Base-by-base conservation (phyloP, 352 stramenopile genomes). In the Phytophthora nicotianae region DNA sequence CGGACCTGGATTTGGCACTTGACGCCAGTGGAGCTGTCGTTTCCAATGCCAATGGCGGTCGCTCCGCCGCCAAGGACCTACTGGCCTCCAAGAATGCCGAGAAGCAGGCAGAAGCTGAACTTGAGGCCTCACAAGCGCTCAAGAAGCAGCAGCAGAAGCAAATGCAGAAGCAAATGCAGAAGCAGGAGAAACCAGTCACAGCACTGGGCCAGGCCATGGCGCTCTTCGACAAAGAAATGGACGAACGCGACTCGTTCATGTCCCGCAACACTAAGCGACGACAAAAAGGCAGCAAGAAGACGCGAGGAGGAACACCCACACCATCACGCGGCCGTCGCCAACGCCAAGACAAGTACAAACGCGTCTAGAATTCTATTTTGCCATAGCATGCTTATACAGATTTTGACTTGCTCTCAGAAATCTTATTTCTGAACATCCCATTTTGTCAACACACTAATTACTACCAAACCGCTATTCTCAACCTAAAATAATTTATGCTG, bases 281-380 rank as follows among this genome's bases (percentile, higher is more conserved):
- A 49, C 83, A 86, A 61, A 79, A 86, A 29, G 64, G 78, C 50
- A 73, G 45, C 40, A 69, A 52, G 48, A 77, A 51, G 72, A 72
- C 42, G 29, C 70, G 41, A 68, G 74, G 50, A 70, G 60, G 19
- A 41, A 67, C 40, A 47, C 62, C 24, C 41, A 64, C 50, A 19
- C 47, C 50, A 49, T n/a, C n/a, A n/a, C n/a, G n/a, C n/a, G n/a
- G 86, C 46, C 78, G 77, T 33, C 70, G 67, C 13, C 77, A 88
- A 33, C 83, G 83, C 5, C 79, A 87, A 24, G 67, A 87, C 23
- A 85, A 83, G 56, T 88, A 88, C 65, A 80, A 82, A 58, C 74
- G 81, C 59, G 69, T 89, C 9, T 59, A 59, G 17, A 14, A 38
- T 17, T 38, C 29, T 38, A 32, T 32, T 41, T 53, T 19, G 13